Conservation (phyloP, 805 yeast species). For the Metschnikowia cubensis region DNA sequence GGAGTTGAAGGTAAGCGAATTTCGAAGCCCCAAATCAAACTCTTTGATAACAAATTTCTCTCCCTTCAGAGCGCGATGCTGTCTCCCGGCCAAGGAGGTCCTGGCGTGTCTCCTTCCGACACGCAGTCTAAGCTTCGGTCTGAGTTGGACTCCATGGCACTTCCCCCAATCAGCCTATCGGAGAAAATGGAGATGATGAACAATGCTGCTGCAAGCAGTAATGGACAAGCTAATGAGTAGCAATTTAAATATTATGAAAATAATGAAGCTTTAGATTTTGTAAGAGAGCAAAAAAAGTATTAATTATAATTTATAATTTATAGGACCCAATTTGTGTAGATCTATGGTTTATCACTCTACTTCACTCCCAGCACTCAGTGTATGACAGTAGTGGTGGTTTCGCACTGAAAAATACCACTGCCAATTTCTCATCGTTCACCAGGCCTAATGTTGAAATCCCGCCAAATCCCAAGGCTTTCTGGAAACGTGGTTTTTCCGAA, state of each 20-base stretch:
- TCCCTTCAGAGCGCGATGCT: not conserved
- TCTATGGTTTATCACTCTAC: not conserved
- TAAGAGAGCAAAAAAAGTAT: not conserved
- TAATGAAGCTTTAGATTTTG: not conserved
- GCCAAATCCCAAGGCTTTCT: not conserved
- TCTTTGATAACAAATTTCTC: not conserved
- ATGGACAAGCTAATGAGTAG: not conserved
- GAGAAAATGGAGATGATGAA: conserved; percentile 44
- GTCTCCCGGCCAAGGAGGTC: not conserved
- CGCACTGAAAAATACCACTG: conserved; percentile 2
- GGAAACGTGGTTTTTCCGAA: not conserved
- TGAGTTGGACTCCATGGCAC: conserved; percentile 9
- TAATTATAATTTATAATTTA: not conserved
- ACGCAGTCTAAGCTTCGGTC: conserved; percentile 1
- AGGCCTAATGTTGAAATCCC: not conserved
- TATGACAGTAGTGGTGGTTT: not conserved
- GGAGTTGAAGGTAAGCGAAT: conserved; percentile 61
- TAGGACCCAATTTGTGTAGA: not conserved
- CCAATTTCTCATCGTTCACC: not conserved
- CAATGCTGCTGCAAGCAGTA: not conserved
- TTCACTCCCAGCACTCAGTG: too few relatives aligned
- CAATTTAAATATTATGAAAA: not conserved
- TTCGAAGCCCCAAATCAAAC: conserved; percentile 30
- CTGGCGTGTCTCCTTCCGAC: not conserved
- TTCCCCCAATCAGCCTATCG: conserved; percentile 41